phyloP scores from a whole-genome alignment of 2,329 filamentous ascomycete species.

The Exophiala lecanii-corni region DNA sequence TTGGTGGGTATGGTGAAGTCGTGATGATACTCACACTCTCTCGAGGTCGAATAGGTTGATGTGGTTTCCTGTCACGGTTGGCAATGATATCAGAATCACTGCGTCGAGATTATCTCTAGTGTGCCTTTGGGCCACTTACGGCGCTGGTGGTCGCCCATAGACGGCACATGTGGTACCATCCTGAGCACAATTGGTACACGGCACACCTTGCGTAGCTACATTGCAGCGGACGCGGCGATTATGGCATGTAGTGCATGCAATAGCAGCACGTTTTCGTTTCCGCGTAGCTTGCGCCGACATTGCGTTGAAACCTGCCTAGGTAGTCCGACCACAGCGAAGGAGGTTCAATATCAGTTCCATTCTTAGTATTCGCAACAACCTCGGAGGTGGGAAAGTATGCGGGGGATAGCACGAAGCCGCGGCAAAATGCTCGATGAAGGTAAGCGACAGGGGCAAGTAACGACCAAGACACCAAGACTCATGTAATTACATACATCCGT shows the following conservation, averaged over 20 bases:
- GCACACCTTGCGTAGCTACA: slow-evolving; percentile 32
- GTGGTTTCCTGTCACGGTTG: slow-evolving; percentile 4
- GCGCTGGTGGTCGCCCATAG: slow-evolving; percentile 10
- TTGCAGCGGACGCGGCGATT: slow-evolving; percentile 33
- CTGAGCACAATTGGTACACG: slow-evolving; percentile 47
- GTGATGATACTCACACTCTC: not conserved
- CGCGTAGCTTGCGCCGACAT: slow-evolving; percentile 4
- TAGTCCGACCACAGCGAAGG: no score
- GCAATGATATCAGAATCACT: no score
- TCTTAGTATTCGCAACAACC: not conserved
- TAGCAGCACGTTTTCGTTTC: slow-evolving; percentile 29
- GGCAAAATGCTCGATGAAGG: no score
- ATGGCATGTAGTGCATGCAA: slow-evolving; percentile 33
- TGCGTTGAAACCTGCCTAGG: not conserved
- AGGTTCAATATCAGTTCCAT: not conserved
- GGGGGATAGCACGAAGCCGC: no score
- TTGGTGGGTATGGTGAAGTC: slow-evolving; percentile 10
- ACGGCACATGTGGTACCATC: slow-evolving; percentile 14
- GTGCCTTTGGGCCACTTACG: slow-evolving; percentile 5
- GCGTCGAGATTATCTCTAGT: not conserved
- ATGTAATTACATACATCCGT: no score
- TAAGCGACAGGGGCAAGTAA: no score
- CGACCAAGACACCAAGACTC: no score
- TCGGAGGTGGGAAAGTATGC: not conserved
- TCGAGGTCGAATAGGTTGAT: slow-evolving; percentile 6